Conservation (phyloP, 257 asterid genomes). For the Phtheirospermum japonicum region DNA sequence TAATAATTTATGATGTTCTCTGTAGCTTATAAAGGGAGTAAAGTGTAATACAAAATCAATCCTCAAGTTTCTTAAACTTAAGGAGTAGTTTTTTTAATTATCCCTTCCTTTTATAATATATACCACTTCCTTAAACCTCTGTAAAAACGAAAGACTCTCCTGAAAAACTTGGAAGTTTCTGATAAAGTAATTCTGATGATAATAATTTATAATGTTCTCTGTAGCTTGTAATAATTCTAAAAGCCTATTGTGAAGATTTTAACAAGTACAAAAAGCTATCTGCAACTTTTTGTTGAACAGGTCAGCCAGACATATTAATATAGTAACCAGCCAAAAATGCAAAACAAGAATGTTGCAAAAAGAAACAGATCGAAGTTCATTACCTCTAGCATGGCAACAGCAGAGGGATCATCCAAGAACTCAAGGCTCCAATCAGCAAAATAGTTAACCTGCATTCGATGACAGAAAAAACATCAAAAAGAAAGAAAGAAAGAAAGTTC, state of each 20-base stretch:
- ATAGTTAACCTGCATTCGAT: constrained; percentile 69
- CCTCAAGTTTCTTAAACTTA: neutral
- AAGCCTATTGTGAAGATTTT: neutral
- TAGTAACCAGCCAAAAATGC: constrained; percentile 11
- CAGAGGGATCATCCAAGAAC: constrained; percentile 90
- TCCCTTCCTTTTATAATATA: neutral
- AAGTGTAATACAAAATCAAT: too few species aligned
- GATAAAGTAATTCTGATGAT: neutral
- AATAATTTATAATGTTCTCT: constrained; percentile 1
- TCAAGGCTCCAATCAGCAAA: constrained; percentile 84
- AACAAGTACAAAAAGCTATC: neutral
- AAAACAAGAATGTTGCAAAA: constrained; percentile 1
- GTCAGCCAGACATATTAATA: constrained; percentile 5
- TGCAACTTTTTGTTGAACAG: neutral
- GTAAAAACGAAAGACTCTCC: too few species aligned
- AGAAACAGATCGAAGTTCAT: constrained; percentile 5
- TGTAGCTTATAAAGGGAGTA: neutral
- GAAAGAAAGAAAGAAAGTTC: constrained; percentile 11
- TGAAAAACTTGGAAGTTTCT: neutral
- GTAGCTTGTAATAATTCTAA: neutral
- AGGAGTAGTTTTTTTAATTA: neutral
- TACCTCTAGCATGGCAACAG: constrained; percentile 84
- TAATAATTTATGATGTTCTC: constrained; percentile 2
- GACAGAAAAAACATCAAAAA: constrained; percentile 24
- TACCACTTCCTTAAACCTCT: neutral